phyloP scores from a whole-genome alignment of 257 asterid genomes.

The Capsicum rhomboideum region DNA sequence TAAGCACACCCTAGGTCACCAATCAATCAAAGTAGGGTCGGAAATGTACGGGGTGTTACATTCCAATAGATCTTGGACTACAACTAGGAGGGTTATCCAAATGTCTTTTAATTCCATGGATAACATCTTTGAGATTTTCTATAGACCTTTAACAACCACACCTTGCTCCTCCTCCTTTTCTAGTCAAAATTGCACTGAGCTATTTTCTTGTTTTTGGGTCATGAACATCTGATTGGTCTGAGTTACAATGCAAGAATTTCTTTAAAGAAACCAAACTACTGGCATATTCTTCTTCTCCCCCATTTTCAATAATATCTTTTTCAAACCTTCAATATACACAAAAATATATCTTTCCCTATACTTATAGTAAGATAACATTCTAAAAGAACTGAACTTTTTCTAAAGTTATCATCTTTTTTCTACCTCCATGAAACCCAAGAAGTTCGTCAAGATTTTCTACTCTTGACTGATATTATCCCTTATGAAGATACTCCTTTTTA shows the following conservation, averaged over 20 bases:
- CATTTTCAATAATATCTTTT: slow-evolving; percentile 11
- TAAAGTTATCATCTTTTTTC: neutral
- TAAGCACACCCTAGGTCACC: too few relatives aligned
- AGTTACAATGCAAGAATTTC: slow-evolving; percentile 53
- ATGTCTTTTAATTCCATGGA: slow-evolving; percentile 61
- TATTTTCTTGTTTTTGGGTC: slow-evolving; percentile 40
- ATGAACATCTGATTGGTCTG: slow-evolving; percentile 55
- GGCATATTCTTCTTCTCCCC: slow-evolving; percentile 32
- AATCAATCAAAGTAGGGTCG: too few relatives aligned
- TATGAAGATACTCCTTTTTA: neutral
- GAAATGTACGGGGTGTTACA: too few relatives aligned
- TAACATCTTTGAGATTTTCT: slow-evolving; percentile 57
- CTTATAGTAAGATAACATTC: neutral
- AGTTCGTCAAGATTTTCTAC: neutral
- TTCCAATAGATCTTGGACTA: slow-evolving; percentile 78
- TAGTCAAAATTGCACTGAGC: slow-evolving; percentile 24
- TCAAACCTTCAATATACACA: neutral
- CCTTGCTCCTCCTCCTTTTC: slow-evolving; percentile 24
- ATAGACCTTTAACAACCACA: slow-evolving; percentile 76
- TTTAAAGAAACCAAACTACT: slow-evolving; percentile 59
- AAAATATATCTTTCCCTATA: neutral
- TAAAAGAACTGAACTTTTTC: neutral
- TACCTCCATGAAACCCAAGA: neutral
- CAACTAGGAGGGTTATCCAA: slow-evolving; percentile 45
- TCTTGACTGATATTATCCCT: neutral